Base-by-base conservation (phyloP, 768 basidiomycete genomes). In the Chalciporus piperatus region DNA sequence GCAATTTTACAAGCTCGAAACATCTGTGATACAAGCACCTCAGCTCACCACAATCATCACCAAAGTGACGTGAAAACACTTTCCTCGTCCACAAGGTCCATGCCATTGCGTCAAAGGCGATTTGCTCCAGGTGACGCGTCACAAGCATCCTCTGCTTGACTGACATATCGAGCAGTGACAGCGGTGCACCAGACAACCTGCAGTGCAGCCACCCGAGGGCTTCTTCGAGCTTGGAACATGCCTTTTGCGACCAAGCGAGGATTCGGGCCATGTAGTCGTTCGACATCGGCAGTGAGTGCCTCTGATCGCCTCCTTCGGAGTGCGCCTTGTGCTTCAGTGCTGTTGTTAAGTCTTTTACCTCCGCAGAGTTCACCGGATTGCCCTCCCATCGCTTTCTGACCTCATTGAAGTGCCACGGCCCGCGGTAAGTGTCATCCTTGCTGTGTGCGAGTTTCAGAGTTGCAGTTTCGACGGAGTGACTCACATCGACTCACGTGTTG, bases 1-100 rank as follows among this genome's bases (percentile, higher is more conserved):
- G 58, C 2, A 74, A 32, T 9, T 60, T 55, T 9, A 66, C 47
- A 0, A 65, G 51, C 53, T 74, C 69, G 35, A 67, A 70, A 52
- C 66, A 67, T 32, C 70, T 73, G 28, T n/a, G n/a, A n/a, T n/a
- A n/a, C n/a, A n/a, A n/a, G n/a, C n/a, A n/a, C n/a, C n/a, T n/a
- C n/a, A n/a, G n/a, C n/a, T n/a, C n/a, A n/a, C n/a, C n/a, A n/a
- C n/a, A n/a, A n/a, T n/a, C n/a, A n/a, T n/a, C n/a, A n/a, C n/a
- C n/a, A n/a, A n/a, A n/a, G n/a, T n/a, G n/a, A n/a, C n/a, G n/a
- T n/a, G 14, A 37, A 13, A 13, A 6, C 3, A 25, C 45, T 47
- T 22, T 19, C 33, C 45, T 47, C 3, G 45, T 47, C 45, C 45
- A 47, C 45, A 47, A 25, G 30, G 32, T 47, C 45, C 45, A 47